Conservation (phyloP, 2,329 filamentous ascomycete species). For the Neofusicoccum umdonicola region DNA sequence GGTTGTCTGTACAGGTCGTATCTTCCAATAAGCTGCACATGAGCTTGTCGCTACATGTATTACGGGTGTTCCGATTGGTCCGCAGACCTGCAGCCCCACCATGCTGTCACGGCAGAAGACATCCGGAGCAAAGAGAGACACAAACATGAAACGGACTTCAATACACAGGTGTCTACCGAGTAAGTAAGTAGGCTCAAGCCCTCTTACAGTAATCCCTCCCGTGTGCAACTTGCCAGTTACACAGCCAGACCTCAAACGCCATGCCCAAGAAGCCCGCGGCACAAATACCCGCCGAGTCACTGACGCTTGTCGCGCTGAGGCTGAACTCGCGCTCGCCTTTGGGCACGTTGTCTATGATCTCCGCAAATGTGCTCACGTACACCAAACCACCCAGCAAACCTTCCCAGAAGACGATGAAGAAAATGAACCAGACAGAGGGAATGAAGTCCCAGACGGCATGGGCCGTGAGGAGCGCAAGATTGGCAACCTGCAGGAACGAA, state of each 20-base stretch:
- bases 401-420: conserved; percentile 87
- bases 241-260: conserved; percentile 76
- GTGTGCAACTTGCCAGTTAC: conserved; percentile 77
- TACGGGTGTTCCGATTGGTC: no score
- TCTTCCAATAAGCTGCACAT: no score
- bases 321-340: conserved; percentile 84
- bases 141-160: background rate
- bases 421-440: conserved; percentile 82
- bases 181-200: background rate
- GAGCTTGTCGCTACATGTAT: no score
- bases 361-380: conserved; percentile 94
- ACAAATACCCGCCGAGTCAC: conserved; percentile 87
- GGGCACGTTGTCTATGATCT: conserved; percentile 81
- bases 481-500: conserved; percentile 76
- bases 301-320: conserved; percentile 83
- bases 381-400: conserved; percentile 86
- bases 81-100: no score
- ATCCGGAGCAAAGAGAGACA: background rate
- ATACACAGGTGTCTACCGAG: background rate
- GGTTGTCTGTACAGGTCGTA: no score
- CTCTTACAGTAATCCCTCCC: conserved; percentile 61
- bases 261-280: conserved; percentile 83
- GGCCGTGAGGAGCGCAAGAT: conserved; percentile 68
- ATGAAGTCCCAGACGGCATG: conserved; percentile 81
- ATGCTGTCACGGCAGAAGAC: no score